These are phyloP conservation scores for Xylona heveae DNA, from an alignment of 495 filamentous ascomycete species.

Conservation along the genomic window DNA sequence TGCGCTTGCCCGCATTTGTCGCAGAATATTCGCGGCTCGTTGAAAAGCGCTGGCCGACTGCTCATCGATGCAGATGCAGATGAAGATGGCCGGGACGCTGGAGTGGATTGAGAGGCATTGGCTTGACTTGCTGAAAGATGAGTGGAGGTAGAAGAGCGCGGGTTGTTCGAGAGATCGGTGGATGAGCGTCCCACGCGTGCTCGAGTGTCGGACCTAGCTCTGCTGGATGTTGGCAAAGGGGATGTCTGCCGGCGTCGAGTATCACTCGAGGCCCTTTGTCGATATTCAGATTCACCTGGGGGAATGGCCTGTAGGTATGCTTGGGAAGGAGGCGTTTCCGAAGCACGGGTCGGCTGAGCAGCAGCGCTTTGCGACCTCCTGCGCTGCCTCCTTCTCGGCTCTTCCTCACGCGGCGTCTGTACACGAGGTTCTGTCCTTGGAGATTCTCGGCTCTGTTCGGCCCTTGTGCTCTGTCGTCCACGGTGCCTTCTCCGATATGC, in stretches of 20 bases:
- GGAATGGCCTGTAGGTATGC: neutral
- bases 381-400: neutral
- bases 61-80: constrained; percentile 13
- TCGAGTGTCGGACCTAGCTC: neutral
- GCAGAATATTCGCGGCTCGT: constrained; percentile 54
- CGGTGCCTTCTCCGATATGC: constrained; percentile 56
- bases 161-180: neutral
- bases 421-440: neutral
- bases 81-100: neutral
- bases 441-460: neutral
- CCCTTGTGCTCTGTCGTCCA: constrained; percentile 18
- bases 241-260: neutral
- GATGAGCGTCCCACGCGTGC: neutral
- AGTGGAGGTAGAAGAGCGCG: no score
- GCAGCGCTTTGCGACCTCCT: constrained; percentile 3
- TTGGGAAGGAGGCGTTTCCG: neutral
- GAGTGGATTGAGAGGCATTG: neutral
- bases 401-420: constrained; percentile 5
- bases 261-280: neutral
- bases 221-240: no score
- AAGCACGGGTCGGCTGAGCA: neutral
- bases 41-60: constrained; percentile 24
- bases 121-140: no score
- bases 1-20: constrained; percentile 37
- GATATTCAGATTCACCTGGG: neutral